Evolutionary conservation across 75 land plant species (phyloP).

Genomic region (Selaginella moellendorffii): DNA sequence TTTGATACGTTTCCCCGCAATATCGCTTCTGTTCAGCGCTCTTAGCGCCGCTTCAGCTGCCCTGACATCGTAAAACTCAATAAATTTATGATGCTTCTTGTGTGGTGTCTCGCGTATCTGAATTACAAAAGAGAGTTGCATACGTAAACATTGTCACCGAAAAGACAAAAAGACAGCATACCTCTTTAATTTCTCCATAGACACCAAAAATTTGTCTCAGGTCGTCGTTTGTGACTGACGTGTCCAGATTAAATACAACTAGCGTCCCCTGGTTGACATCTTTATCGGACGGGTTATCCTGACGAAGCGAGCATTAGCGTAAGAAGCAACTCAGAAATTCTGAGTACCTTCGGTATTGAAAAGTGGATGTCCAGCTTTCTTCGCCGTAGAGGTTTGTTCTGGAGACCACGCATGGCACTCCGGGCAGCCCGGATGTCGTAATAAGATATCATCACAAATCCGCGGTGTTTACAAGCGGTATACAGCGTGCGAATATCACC

Average conservation of each 20-base stretch:
- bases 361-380: slow-evolving; percentile 84
- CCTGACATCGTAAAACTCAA: no score
- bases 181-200: slow-evolving; percentile 93
- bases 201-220: slow-evolving; percentile 71
- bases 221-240: slow-evolving; percentile 84
- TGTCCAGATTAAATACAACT: slow-evolving; percentile 79
- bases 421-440: no score
- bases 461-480: no score
- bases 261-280: slow-evolving; percentile 93
- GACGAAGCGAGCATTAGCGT: no score
- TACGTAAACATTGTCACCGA: no score
- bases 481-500: slow-evolving; percentile 82
- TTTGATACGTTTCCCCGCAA: slow-evolving; percentile 72
- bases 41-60: no score
- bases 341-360: slow-evolving; percentile 79
- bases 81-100: no score
- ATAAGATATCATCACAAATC: no score
- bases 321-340: no score
- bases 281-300: slow-evolving; percentile 94
- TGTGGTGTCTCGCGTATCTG: no score
- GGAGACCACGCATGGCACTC: slow-evolving; percentile 69
- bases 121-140: no score
- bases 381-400: slow-evolving; percentile 60
- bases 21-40: slow-evolving; percentile 58
- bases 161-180: slow-evolving; percentile 21